Evolutionary conservation across 2,329 filamentous ascomycete genomes (phyloP).

Genomic region (Atkinsonella texensis): DNA sequence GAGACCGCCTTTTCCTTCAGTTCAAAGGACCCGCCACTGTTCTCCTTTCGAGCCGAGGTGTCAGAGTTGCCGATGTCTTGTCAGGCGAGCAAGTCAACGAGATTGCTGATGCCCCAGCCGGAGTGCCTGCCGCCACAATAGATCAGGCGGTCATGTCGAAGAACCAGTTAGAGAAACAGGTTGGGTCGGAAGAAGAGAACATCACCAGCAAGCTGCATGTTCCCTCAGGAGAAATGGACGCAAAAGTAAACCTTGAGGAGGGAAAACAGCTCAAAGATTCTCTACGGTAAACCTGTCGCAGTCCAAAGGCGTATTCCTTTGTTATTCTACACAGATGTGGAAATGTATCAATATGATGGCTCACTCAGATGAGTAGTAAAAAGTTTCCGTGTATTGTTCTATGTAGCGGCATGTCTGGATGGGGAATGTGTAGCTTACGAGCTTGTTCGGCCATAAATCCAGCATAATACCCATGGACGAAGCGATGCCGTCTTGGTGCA

Average conservation of each 20-base stretch:
- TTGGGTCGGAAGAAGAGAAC: constrained; percentile 19
- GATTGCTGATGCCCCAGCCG: constrained; percentile 71
- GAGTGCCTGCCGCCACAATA: constrained; percentile 50
- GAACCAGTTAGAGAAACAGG: constrained; percentile 7
- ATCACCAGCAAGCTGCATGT: constrained; percentile 38
- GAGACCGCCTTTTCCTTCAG: constrained; percentile 81
- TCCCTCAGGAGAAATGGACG: constrained; percentile 44
- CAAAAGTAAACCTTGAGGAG: constrained; percentile 55
- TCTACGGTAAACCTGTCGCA: constrained; percentile 23
- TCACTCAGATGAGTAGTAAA: background rate
- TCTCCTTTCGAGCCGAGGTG: constrained; percentile 76
- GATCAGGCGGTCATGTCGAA: constrained; percentile 31
- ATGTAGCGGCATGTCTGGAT: background rate
- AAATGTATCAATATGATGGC: background rate
- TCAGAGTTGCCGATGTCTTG: constrained; percentile 65
- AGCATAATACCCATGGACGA: no score
- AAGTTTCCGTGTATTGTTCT: background rate
- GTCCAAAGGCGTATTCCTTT: background rate
- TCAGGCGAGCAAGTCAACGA: constrained; percentile 75
- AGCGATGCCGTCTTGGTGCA: no score
- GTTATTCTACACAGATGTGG: background rate
- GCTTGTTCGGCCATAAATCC: no score
- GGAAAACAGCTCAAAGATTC: constrained; percentile 46
- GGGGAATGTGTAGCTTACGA: background rate
- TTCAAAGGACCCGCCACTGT: constrained; percentile 81